These are phyloP conservation scores for Hypomyces perniciosus DNA, from an alignment of 2,329 filamentous ascomycete species.

Conservation along the genomic window DNA sequence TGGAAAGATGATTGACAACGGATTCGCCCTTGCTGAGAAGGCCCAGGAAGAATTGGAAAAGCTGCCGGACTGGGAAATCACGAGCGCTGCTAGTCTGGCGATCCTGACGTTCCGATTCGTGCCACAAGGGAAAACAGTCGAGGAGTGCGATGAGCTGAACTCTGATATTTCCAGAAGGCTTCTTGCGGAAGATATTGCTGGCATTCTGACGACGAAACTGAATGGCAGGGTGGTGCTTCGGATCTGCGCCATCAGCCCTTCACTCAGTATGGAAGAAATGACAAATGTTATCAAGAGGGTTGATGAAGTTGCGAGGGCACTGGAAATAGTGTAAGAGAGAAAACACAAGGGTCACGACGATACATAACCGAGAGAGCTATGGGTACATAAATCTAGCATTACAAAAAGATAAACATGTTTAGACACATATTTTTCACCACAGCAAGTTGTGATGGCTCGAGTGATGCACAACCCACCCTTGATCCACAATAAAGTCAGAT, in stretches of 20 bases:
- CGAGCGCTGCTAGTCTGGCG: conserved; percentile 17
- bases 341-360: not conserved
- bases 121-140: not conserved
- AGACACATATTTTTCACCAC: too few relatives aligned
- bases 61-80: conserved; percentile 19
- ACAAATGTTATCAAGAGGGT: not conserved
- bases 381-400: not conserved
- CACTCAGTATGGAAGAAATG: not conserved
- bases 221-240: conserved; percentile 11
- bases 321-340: not conserved
- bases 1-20: conserved; percentile 21
- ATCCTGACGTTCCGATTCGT: conserved; percentile 20
- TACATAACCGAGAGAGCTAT: not conserved
- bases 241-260: conserved; percentile 9
- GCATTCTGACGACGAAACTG: conserved; percentile 13
- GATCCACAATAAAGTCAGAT: too few relatives aligned
- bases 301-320: not conserved
- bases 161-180: conserved; percentile 7
- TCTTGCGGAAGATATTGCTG: conserved; percentile 10
- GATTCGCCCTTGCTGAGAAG: conserved; percentile 17
- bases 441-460: not conserved
- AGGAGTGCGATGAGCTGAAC: conserved; percentile 10
- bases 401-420: too few relatives aligned
- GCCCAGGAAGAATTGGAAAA: conserved; percentile 15
- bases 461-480: not conserved